Conservation (phyloP, 257 asterid species). For the Solanum arcanum region DNA sequence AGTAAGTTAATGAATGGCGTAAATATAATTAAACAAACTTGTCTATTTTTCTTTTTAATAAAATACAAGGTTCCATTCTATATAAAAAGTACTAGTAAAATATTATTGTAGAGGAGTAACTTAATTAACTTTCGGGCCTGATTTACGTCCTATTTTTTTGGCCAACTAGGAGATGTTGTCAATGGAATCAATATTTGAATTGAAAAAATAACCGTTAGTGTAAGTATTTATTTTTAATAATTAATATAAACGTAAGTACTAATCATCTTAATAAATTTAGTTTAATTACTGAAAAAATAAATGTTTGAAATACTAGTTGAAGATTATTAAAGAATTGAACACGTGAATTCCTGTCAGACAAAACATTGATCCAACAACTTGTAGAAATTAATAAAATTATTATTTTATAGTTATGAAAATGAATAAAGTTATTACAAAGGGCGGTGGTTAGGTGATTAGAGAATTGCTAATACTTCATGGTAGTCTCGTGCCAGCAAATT, state of each 20-base stretch:
- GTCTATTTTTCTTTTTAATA: background rate
- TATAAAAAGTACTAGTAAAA: background rate
- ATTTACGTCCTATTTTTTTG: background rate
- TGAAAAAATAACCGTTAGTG: background rate
- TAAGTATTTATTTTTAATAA: background rate
- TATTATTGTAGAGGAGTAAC: background rate
- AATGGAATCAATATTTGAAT: background rate
- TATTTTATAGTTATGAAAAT: background rate
- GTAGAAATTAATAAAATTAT: background rate
- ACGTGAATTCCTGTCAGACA: background rate
- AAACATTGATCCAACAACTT: background rate
- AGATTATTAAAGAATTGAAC: background rate
- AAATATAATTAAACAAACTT: background rate
- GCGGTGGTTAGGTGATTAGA: background rate
- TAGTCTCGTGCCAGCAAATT: background rate
- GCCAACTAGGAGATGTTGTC: background rate
- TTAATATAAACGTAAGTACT: background rate
- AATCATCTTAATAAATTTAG: background rate
- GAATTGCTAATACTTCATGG: background rate
- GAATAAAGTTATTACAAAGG: background rate
- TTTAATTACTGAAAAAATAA: background rate
- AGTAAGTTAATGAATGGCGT: background rate
- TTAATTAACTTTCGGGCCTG: background rate
- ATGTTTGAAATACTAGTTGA: background rate
- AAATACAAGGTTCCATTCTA: background rate